Evolutionary conservation across 805 yeast species (phyloP).

Genomic region (Candida michaelii): DNA sequence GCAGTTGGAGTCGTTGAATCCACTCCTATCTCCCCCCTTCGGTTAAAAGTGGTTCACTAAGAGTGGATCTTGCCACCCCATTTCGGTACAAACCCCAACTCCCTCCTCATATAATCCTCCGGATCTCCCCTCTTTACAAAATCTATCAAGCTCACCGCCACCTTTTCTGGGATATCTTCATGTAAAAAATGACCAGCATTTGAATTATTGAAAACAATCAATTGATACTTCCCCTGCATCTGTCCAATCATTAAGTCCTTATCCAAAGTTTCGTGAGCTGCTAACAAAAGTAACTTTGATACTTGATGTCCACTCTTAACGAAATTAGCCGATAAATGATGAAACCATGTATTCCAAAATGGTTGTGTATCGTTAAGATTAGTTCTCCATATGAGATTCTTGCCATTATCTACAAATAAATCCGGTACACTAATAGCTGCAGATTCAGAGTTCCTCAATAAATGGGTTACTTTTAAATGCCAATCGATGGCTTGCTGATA

Average conservation of each 20-base stretch:
- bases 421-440: slow-evolving; percentile 82
- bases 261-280: slow-evolving; percentile 89
- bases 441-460: slow-evolving; percentile 56
- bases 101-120: slow-evolving; percentile 28
- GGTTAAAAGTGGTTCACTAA: no score
- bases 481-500: slow-evolving; percentile 70
- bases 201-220: slow-evolving; percentile 62
- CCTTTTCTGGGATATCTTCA: slow-evolving; percentile 77
- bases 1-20: no score
- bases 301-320: slow-evolving; percentile 28
- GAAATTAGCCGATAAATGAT: slow-evolving; percentile 56
- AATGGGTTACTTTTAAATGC: slow-evolving; percentile 58
- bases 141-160: slow-evolving; percentile 55
- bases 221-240: slow-evolving; percentile 96
- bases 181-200: slow-evolving; percentile 89
- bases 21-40: no score
- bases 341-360: slow-evolving; percentile 86
- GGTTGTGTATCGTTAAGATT: slow-evolving; percentile 60
- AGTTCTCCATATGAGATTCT: slow-evolving; percentile 55
- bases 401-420: slow-evolving; percentile 36
- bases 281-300: slow-evolving; percentile 73
- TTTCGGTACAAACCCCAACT: slow-evolving; percentile 31
- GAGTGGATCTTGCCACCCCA: slow-evolving; percentile 38
- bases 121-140: slow-evolving; percentile 50
- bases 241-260: slow-evolving; percentile 88